Conservation (phyloP, 1,139 yeast species). For the Sugiyamaella grinbergsii region DNA sequence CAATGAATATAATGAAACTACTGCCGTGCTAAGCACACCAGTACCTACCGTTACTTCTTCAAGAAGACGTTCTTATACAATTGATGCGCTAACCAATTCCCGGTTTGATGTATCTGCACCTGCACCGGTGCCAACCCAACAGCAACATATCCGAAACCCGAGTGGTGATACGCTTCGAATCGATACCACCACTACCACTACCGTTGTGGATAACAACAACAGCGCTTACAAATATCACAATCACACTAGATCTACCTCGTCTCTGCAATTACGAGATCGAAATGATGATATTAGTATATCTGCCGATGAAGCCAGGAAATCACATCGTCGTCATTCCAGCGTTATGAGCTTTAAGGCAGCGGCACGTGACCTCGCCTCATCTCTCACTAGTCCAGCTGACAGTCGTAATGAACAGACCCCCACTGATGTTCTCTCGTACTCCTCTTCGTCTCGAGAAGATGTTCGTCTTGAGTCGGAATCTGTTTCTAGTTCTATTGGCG, state of each 20-base stretch:
- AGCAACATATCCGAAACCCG: slow-evolving; percentile 28
- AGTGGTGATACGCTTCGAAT: slow-evolving; percentile 30
- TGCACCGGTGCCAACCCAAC: not conserved
- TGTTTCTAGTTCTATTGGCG: slow-evolving; percentile 8
- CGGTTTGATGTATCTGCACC: slow-evolving; percentile 1
- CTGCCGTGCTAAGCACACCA: slow-evolving; percentile 7
- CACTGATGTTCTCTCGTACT: not conserved
- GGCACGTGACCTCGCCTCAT: slow-evolving; percentile 14
- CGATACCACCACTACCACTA: slow-evolving; percentile 11
- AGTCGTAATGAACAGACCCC: not conserved
- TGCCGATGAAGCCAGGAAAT: slow-evolving; percentile 23
- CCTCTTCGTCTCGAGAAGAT: slow-evolving; percentile 13
- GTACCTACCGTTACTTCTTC: not conserved
- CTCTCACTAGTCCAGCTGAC: slow-evolving; percentile 13
- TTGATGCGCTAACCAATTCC: slow-evolving; percentile 12
- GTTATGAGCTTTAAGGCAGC: slow-evolving; percentile 26
- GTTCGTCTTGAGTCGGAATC: slow-evolving; percentile 7
- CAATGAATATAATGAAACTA: slow-evolving; percentile 13
- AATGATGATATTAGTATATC: slow-evolving; percentile 16
- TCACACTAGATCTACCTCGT: slow-evolving; percentile 29
- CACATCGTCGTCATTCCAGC: slow-evolving; percentile 31
- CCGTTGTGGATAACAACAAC: no score
- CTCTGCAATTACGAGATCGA: slow-evolving; percentile 20
- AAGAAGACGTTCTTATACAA: slow-evolving; percentile 15
- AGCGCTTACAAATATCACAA: slow-evolving; percentile 19